Evolutionary conservation across 2,329 filamentous ascomycete species (phyloP).

Genomic region (Pyrenochaeta sp.): DNA sequence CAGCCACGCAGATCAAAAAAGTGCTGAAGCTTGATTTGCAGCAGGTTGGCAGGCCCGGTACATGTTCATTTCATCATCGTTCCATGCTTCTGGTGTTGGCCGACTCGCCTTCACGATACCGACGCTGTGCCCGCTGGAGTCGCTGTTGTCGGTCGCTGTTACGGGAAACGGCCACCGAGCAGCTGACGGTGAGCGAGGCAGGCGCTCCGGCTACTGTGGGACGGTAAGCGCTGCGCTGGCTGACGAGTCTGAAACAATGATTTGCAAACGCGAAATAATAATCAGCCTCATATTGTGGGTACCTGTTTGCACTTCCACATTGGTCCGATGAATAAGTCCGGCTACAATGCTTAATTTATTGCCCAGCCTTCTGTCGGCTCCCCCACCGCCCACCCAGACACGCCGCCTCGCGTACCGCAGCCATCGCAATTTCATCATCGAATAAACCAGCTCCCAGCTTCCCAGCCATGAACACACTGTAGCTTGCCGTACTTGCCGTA

Average conservation of each 20-base stretch:
- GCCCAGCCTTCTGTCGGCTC: neutral
- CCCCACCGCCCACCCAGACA: neutral
- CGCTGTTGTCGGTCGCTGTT: neutral
- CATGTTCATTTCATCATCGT: neutral
- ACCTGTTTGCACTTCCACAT: neutral
- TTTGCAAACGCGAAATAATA: neutral
- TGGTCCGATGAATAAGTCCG: neutral
- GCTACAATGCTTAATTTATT: neutral
- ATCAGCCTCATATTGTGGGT: neutral
- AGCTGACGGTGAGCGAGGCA: neutral
- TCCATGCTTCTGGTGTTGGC: no score
- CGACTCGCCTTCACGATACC: no score
- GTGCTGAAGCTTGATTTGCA: neutral
- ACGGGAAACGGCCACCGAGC: neutral
- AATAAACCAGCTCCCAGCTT: neutral
- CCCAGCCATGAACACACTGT: no score
- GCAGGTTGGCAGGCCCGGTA: neutral
- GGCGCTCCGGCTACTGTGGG: no score
- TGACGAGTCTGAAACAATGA: neutral
- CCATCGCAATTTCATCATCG: neutral
- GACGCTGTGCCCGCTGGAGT: neutral
- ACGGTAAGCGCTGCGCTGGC: neutral
- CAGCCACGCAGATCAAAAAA: neutral
- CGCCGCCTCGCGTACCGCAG: neutral
- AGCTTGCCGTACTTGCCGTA: no score